phyloP scores from a whole-genome alignment of 2,329 filamentous ascomycete species.

The Cladosporium sp. region DNA sequence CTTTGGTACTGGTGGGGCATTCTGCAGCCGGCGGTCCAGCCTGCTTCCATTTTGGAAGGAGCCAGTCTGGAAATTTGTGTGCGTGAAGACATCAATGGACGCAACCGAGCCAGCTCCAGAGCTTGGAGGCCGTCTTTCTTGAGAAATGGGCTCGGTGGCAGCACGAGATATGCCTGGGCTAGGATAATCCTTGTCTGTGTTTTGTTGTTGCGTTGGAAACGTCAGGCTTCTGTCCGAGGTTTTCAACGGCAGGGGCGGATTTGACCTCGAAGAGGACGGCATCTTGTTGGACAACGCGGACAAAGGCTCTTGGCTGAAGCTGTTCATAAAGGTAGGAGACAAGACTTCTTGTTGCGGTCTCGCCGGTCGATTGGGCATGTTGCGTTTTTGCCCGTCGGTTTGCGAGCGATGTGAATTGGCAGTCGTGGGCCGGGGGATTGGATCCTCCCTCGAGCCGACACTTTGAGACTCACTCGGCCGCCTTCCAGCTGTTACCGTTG shows the following conservation, averaged over 20 bases:
- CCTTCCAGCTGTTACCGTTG: background rate
- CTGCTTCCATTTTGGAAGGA: slow-evolving; percentile 12
- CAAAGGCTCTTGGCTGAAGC: slow-evolving; percentile 30
- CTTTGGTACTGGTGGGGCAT: slow-evolving; percentile 36
- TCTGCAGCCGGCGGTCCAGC: slow-evolving; percentile 31
- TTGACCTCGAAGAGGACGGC: background rate
- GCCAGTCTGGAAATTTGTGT: background rate
- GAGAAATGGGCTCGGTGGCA: slow-evolving; percentile 13
- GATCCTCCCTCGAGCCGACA: background rate
- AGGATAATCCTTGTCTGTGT: background rate
- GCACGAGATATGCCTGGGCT: slow-evolving; percentile 11
- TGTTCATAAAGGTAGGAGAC: slow-evolving; percentile 30
- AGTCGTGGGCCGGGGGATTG: slow-evolving; percentile 1
- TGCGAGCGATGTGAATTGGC: slow-evolving; percentile 10
- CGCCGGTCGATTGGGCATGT: slow-evolving; percentile 33
- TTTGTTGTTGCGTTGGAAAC: slow-evolving; percentile 19
- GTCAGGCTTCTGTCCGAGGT: slow-evolving; percentile 26
- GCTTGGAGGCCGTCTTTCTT: background rate
- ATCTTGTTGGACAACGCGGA: slow-evolving; percentile 14
- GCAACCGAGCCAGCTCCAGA: slow-evolving; percentile 4
- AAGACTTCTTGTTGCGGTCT: slow-evolving; percentile 33
- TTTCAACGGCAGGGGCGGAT: slow-evolving; percentile 22
- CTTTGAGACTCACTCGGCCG: slow-evolving; percentile 8
- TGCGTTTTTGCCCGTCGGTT: slow-evolving; percentile 21
- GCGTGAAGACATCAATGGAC: slow-evolving; percentile 2